Percentiles rank a stretch among this genome's conserved stretches.
Conservation (phyloP, 805 yeast species). For the Ogataea allantospora region DNA sequence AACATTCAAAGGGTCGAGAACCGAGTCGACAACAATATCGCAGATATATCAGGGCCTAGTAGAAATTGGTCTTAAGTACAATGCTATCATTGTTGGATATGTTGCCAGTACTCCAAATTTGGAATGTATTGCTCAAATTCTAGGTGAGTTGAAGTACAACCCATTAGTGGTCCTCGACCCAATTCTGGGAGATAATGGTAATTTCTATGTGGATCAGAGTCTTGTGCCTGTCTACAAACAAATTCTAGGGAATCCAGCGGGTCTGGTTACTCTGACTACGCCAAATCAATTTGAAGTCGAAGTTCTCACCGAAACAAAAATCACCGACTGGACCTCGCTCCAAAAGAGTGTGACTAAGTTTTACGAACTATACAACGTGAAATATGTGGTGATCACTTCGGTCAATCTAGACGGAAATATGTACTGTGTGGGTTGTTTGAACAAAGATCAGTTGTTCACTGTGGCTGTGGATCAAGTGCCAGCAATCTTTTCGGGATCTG, state of each 20-base stretch:
- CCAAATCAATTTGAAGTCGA: slow-evolving; percentile 81
- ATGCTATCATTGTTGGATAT: slow-evolving; percentile 77
- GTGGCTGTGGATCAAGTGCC: slow-evolving; percentile 47
- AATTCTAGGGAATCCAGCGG: slow-evolving; percentile 39
- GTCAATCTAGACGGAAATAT: slow-evolving; percentile 30
- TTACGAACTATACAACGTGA: slow-evolving; percentile 42
- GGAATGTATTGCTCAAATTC: slow-evolving; percentile 40
- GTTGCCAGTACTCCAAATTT: slow-evolving; percentile 62
- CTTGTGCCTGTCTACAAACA: slow-evolving; percentile 52
- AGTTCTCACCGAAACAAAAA: slow-evolving; percentile 46
- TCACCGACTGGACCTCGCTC: slow-evolving; percentile 39
- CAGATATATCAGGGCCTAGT: slow-evolving; percentile 57
- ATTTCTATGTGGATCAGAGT: slow-evolving; percentile 64
- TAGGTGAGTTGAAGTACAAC: slow-evolving; percentile 19
- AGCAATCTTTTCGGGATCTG: slow-evolving; percentile 71
- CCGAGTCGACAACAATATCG: slow-evolving; percentile 43
- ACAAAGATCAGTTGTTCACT: slow-evolving; percentile 27
- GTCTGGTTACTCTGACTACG: slow-evolving; percentile 49
- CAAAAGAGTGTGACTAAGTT: slow-evolving; percentile 41
- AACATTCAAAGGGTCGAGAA: slow-evolving; percentile 55
- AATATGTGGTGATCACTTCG: slow-evolving; percentile 59
- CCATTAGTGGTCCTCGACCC: slow-evolving; percentile 80
- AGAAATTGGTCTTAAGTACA: slow-evolving; percentile 50
- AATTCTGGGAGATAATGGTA: slow-evolving; percentile 88
- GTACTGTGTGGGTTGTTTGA: slow-evolving; percentile 44